phyloP scores from a whole-genome alignment of 2,329 filamentous ascomycete species.

The Fusarium sp. region DNA sequence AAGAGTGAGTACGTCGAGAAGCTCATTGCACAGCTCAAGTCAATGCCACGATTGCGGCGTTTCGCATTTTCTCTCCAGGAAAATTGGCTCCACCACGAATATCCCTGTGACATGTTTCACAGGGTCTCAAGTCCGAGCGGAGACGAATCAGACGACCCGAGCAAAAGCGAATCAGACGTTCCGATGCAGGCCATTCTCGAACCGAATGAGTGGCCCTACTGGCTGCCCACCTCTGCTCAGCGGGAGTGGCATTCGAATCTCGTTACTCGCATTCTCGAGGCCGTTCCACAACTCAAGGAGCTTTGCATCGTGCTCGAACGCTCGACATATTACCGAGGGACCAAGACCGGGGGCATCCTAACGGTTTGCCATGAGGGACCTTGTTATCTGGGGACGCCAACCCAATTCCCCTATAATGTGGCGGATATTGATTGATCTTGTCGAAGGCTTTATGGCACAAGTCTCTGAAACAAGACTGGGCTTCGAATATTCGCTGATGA shows the following conservation, averaged over 20 bases:
- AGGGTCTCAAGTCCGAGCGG: accelerated
- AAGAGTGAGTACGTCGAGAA: not conserved
- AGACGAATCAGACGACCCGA: not conserved
- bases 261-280: not conserved
- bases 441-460: accelerated
- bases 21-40: not conserved
- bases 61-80: not conserved
- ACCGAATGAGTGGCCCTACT: not conserved
- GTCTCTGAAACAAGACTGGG: not conserved
- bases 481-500: accelerated
- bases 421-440: not conserved
- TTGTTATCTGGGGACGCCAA: accelerated
- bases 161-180: not conserved
- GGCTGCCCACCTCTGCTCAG: accelerated
- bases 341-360: not conserved
- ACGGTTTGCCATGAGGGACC: accelerated
- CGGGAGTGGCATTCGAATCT: not conserved
- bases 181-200: not conserved
- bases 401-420: not conserved
- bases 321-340: too few species aligned
- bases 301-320: not conserved
- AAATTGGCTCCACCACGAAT: accelerated
- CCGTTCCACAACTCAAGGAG: not conserved
- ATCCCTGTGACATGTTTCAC: not conserved
- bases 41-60: not conserved